Conservation (phyloP, 1,284 basidiomycete species). For the Papiliotrema terrestris region DNA sequence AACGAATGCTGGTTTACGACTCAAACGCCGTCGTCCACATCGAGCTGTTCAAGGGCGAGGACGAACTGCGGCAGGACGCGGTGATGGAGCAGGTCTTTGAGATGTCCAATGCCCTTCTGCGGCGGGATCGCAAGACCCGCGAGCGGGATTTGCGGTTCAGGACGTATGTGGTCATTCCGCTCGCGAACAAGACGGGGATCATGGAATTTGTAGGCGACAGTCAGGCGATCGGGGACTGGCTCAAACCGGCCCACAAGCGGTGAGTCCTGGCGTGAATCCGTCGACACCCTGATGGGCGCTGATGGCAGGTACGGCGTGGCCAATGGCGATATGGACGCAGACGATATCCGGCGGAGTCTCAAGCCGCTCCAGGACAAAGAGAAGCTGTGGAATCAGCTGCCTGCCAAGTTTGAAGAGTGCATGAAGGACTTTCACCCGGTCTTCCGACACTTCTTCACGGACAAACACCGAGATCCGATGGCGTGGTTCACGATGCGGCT, state of each 20-base stretch:
- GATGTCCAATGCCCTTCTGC: conserved; percentile 76
- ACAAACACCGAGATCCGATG: conserved; percentile 79
- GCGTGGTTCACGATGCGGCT: conserved; percentile 92
- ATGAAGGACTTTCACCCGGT: conserved; percentile 70
- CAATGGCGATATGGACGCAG: conserved; percentile 2
- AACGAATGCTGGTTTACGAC: conserved; percentile 71
- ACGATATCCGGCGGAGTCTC: background rate
- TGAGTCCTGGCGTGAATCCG: conserved; percentile 38
- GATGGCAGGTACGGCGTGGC: conserved; percentile 4
- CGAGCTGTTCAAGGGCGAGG: conserved; percentile 92
- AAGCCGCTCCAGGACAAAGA: conserved; percentile 38
- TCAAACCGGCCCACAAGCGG: conserved; percentile 62
- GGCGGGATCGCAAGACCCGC: conserved; percentile 68
- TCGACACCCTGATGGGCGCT: too few relatives aligned
- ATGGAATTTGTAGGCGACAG: conserved; percentile 90
- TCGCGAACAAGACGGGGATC: conserved; percentile 76
- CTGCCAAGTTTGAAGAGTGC: conserved; percentile 57
- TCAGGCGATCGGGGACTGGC: conserved; percentile 61
- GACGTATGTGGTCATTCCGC: conserved; percentile 83
- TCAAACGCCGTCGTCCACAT: conserved; percentile 66
- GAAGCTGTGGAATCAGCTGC: conserved; percentile 39
- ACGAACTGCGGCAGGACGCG: conserved; percentile 93
- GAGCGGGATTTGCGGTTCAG: conserved; percentile 71
- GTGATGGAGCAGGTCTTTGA: conserved; percentile 99
- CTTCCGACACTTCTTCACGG: conserved; percentile 91